Evolutionary conservation across 345 rosid species (phyloP).

Genomic region (Erysimum cheiranthoides): DNA sequence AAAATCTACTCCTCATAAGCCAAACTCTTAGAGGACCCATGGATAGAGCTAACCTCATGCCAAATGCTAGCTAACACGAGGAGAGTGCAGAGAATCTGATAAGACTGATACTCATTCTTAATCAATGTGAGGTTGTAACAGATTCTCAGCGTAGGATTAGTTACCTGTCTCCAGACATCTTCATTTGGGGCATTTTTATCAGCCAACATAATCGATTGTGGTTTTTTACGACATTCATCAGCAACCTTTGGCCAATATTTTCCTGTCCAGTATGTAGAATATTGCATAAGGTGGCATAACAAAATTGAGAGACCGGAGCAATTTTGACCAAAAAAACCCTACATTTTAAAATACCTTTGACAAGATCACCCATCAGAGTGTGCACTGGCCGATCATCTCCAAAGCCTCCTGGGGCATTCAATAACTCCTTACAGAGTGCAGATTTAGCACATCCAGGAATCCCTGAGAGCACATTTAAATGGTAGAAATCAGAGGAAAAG

Average conservation of each 20-base stretch:
- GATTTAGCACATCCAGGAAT: conserved; percentile 99
- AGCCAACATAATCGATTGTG: conserved; percentile 89
- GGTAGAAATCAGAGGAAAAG: conserved; percentile 8
- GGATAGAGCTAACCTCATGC: background rate
- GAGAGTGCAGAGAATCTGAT: conserved; percentile 18
- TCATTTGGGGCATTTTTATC: conserved; percentile 99
- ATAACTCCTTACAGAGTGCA: conserved; percentile 89
- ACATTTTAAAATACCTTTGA: conserved; percentile 65
- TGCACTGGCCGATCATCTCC: conserved; percentile 86
- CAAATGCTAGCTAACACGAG: conserved; percentile 20
- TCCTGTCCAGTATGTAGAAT: conserved; percentile 52
- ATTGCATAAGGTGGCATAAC: conserved; percentile 22
- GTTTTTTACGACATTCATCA: conserved; percentile 69
- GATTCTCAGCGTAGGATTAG: conserved; percentile 17
- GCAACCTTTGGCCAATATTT: conserved; percentile 90
- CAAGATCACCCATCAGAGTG: conserved; percentile 95
- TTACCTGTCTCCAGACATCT: conserved; percentile 98
- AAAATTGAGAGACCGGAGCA: conserved; percentile 21
- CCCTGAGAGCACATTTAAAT: conserved; percentile 53
- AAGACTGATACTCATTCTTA: background rate
- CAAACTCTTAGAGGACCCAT: conserved; percentile 12
- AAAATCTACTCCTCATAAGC: conserved; percentile 20
- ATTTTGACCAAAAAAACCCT: conserved; percentile 17
- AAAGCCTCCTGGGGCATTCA: conserved; percentile 69
- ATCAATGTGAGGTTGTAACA: conserved; percentile 15